Evolutionary conservation across 2,329 filamentous ascomycete genomes (phyloP), one percentile per base, ranked within the genome.

Genomic region (Clathrospora elynae): DNA sequence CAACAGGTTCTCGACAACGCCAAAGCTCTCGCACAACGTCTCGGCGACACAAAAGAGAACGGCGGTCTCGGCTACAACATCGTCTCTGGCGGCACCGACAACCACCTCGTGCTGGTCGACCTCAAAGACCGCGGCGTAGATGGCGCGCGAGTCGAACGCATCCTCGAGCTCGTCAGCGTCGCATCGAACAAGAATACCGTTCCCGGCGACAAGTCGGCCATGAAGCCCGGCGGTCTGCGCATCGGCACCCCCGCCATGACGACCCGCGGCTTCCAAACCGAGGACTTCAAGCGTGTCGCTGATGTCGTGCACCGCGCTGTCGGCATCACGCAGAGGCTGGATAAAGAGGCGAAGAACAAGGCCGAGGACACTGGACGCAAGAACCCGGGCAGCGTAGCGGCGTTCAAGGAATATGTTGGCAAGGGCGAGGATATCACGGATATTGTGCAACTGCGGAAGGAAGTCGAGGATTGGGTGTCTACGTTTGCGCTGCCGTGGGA

Each of bases 141-240:
- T 65, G 93, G 93, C 65, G 93, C 93, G 45, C 90, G 93, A 73
- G 88, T 97, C 28, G 93, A 99, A 81, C 86, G 89, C 51, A 87
- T 99, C 46, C 86, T 99, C 13, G 93, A 99, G 79, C 88, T 95
- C 73, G 93, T 96, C 76, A 95, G 96, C 80, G 95, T 99, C 73
- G 91, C 93, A 51, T 95, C 90, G 83, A 99, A 99, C 85, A 99
- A 99, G 85, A 99, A 99, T 84, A 87, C 89, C 49, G 93, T 96
- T 46, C 93, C 93, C 26, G 93, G 93, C 53, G 93, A 99, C 81
- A 96, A 95, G 81, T 95, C 89, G 46, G 93, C 93, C 34, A 83
- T 99, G 59, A 96, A 90, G 54, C 93, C 93, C 40, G 90, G 86
- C 67, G 93, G 93, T 78, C 86, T 99, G 73, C 90, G 93, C 61